A percentile compares a stretch with the other conserved stretches of the same genome.
phyloP scores from a whole-genome alignment of 768 basidiomycete genomes.

The Collybiopsis confluens region DNA sequence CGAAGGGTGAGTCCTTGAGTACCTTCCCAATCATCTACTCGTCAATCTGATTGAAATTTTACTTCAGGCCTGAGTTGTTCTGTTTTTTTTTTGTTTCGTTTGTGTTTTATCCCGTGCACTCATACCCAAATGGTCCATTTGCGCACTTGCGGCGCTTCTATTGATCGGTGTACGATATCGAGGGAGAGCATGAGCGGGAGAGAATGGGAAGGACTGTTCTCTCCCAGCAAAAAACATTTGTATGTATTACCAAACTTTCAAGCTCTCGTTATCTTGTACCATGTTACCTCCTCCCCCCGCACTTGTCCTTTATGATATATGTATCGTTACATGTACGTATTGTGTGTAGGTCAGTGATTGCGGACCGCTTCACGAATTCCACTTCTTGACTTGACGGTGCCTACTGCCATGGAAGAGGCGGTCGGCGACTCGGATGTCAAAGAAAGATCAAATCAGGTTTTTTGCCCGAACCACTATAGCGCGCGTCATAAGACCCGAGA shows the following conservation, averaged over 20 bases:
- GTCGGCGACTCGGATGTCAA: too few species aligned
- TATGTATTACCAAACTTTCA: background rate
- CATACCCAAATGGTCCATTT: constrained; percentile 1
- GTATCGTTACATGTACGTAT: background rate
- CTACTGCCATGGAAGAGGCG: too few species aligned
- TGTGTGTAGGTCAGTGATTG: too few species aligned
- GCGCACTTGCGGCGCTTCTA: too few species aligned
- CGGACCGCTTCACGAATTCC: too few species aligned
- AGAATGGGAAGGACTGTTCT: background rate
- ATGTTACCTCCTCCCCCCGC: background rate
- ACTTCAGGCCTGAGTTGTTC: too few species aligned
- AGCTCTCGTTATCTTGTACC: background rate
- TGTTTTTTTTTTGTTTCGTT: too few species aligned
- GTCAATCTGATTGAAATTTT: background rate
- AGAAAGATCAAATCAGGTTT: too few species aligned
- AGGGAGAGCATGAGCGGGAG: background rate
- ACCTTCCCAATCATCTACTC: background rate
- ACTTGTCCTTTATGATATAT: background rate
- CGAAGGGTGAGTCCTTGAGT: constrained; percentile 1
- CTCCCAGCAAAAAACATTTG: background rate
- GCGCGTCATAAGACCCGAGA: too few species aligned
- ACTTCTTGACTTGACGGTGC: too few species aligned
- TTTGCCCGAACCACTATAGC: too few species aligned
- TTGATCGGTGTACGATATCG: constrained; percentile 2
- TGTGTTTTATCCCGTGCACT: background rate